phyloP scores from a whole-genome alignment of 2,329 filamentous ascomycete genomes.

The Trichophyton equinum region DNA sequence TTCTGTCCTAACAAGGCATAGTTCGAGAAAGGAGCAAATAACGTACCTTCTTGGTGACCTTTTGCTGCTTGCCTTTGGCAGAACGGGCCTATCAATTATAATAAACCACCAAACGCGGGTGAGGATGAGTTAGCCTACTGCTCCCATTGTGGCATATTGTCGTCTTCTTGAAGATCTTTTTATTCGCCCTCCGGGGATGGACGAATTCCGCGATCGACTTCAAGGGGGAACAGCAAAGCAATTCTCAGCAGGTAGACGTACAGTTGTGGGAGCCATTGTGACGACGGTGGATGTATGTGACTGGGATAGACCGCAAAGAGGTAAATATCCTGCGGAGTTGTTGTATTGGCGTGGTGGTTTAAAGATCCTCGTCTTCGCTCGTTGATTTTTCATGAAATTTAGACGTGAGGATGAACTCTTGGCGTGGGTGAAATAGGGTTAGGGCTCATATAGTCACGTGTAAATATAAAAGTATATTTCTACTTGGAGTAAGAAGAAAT shows the following conservation, averaged over 20 bases:
- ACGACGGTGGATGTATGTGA: slow-evolving; percentile 20
- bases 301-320: slow-evolving; percentile 56
- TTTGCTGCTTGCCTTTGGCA: slow-evolving; percentile 34
- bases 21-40: slow-evolving; percentile 10
- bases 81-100: slow-evolving; percentile 28
- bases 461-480: not conserved
- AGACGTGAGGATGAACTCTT: not conserved
- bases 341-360: not conserved
- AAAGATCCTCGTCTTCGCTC: not conserved
- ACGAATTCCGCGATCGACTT: slow-evolving; percentile 16
- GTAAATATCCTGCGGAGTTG: slow-evolving; percentile 68
- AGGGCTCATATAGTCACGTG: slow-evolving; percentile 2
- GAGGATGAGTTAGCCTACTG: slow-evolving; percentile 86
- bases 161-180: slow-evolving; percentile 4
- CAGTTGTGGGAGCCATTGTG: slow-evolving; percentile 76
- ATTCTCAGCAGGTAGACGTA: slow-evolving; percentile 56
- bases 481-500: not conserved
- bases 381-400: not conserved
- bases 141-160: slow-evolving; percentile 30
- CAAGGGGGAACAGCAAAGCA: slow-evolving; percentile 85
- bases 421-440: slow-evolving; percentile 5
- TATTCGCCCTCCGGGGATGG: slow-evolving; percentile 2
- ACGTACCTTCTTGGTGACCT: slow-evolving; percentile 37
- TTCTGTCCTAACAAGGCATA: not conserved
- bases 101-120: slow-evolving; percentile 18